Base-by-base conservation (phyloP, 164 flowering plant species). In the Vitis rotundifolia region DNA sequence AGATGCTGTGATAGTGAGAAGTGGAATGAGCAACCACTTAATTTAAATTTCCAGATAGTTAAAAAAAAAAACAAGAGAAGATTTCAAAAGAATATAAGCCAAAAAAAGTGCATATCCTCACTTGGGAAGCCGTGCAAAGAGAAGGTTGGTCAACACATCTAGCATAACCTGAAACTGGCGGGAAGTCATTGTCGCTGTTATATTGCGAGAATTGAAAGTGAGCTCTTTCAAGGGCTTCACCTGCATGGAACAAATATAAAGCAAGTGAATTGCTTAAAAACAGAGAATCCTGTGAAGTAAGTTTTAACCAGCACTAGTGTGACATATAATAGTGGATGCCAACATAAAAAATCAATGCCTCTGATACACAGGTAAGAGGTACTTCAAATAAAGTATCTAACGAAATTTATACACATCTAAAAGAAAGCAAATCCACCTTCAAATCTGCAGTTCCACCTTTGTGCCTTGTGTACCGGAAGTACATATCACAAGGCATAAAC, bases 401-500 rank as follows among this genome's bases (percentile, higher is more conserved):
- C 9, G 3, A 49, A 63, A 71, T 15, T 50, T 29, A 50, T 18
- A 64, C 29, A 51, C 57, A 18, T 37, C 44, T 16, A 26, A 19
- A 22, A 61, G 49, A 54, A 67, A 68, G 65, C 49, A 52, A 70
- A 29, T 63, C 18, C 60, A 91, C 99, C 99, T 96, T 96, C 79
- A 93, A 76, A 61, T 96, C 99, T 58, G 99, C 70, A 71, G 92
- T 90, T 67, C 98, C 98, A 72, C 99, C 93, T 85, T 96, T 96
- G 81, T 96, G 98, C 81, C 99, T 93, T 12, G 95, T 96, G 80
- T 93, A 96, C 44, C 94, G 86, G 54, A 96, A 93, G 79, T 93
- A 96, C 99, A 96, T 96, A 69, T 92, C 91, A 80, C 99, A 96
- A 68, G 98, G 99, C 95, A 88, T 90, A 81, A 96, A 96, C 18